Evolutionary conservation across 768 basidiomycete genomes (phyloP), one percentile per base, ranked within the genome.

Genomic region (Trametes gibbosa): DNA sequence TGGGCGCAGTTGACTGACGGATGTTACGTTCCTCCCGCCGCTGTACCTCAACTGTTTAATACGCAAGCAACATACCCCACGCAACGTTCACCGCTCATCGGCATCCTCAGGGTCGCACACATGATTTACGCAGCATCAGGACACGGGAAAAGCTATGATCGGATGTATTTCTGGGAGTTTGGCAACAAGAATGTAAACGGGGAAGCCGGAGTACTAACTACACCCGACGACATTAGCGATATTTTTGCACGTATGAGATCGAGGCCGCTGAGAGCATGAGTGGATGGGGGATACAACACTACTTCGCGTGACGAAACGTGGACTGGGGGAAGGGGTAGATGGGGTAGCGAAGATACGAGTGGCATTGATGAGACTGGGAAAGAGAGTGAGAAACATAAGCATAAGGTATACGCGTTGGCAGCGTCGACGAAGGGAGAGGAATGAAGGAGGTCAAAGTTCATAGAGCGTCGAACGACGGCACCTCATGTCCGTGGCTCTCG

Each of bases 401-500:
- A 64, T 61, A 52, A 65, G 56, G 50, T 61, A 63, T 56, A 59
- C 51, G 61, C 47, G 43, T 39, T 66, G 57, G 39, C 51, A 63
- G 56, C 63, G 63, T 58, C 17, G 43, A 63, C 48, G 24, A 40
- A 23, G 56, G 39, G 41, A n/a, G 50, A 35, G 16, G 14, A 50
- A 40, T 35, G 50, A 29, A 14, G 29, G 53, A 29, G 14, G 48
- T 10, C 34, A 55, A 54, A 19, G 56, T 61, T 64, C 47, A 63
- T 35, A 55, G 34, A 25, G 47, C 37, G 35, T 55, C 52, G 54
- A 62, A 29, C 47, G 59, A 48, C 41, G 86, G 84, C 63, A 79
- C 82, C 14, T 81, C 77, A 46, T 85, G 77, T 5, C 82, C 83
- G 61, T 86, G 81, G 59, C 79, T 80, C 42, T 75, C 74, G 17